Conservation (phyloP, 257 asterid species). For the Agastache rugosa region DNA sequence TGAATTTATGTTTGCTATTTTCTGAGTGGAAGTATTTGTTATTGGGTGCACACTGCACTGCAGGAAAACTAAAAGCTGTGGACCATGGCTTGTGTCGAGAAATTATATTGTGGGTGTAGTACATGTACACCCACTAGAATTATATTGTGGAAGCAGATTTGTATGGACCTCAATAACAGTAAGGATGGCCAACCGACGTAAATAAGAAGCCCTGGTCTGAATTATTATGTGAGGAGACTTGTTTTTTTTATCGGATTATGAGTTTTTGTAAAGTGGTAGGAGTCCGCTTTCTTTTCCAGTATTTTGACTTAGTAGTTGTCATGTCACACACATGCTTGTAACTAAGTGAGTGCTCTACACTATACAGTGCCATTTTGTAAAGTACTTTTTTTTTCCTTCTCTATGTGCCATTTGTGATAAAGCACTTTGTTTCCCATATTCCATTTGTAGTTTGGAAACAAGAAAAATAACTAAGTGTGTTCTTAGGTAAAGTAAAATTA, state of each 20-base stretch:
- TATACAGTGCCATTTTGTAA: no score
- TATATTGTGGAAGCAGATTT: not conserved
- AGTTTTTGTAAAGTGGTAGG: slow-evolving; percentile 26
- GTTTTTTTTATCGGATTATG: not conserved
- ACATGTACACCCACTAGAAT: no score
- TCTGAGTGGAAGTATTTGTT: slow-evolving; percentile 36
- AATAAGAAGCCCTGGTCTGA: not conserved
- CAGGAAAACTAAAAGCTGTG: slow-evolving; percentile 44
- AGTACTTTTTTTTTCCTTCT: not conserved
- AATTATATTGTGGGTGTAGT: no score
- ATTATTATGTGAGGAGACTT: not conserved
- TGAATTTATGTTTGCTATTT: slow-evolving; percentile 16
- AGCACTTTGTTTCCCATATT: not conserved
- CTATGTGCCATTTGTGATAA: slow-evolving; percentile 7
- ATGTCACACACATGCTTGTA: slow-evolving; percentile 33
- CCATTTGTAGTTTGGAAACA: not conserved
- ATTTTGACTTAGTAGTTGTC: slow-evolving; percentile 34
- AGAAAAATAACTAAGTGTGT: not conserved
- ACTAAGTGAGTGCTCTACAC: slow-evolving; percentile 35
- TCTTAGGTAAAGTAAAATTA: not conserved
- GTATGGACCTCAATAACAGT: slow-evolving; percentile 40
- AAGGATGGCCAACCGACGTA: not conserved
- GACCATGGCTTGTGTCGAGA: slow-evolving; percentile 33
- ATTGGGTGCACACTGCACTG: slow-evolving; percentile 28
- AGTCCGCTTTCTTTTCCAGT: slow-evolving; percentile 33